Base-by-base conservation (phyloP, 2,329 filamentous ascomycete species). In the Alternaria solani region DNA sequence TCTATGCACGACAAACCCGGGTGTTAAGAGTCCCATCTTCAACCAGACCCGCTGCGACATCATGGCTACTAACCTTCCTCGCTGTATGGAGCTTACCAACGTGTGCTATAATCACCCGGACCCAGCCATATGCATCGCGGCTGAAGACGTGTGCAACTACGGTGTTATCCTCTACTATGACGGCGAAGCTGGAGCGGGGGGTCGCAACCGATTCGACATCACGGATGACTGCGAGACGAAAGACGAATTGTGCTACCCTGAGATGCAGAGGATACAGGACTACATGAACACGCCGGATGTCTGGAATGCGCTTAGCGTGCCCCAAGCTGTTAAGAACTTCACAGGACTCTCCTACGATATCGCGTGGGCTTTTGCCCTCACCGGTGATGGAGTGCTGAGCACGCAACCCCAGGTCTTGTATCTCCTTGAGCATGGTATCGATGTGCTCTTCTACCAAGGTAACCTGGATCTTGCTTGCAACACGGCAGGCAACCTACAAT, bases 1-100 rank as follows among this genome's bases (percentile, higher is more conserved):
- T 0, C 78, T 83, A 4, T 83, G 81, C 65, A 82, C 80, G 0
- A 82, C 79, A 2, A 81, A 82, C 41, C 80, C 81, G 0, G 81
- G 81, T 7, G 74, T 83, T 20, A 44, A 75, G 1, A 61, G 68
- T 5, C 81, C 81, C 5, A 64, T 83, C 2, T 82, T 83, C 67
- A 83, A 83, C 55, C 63, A 76, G 36, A 83, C 81, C 0, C 75
- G 80, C 25, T 83, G 82, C 62, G 79, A 83, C 58, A 81, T 81
- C 55, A 81, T 83, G 62, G 81, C 82, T 2, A 69, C 75, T 4
- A 78, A 80, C 44, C 70, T 85, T 30, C 82, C 82, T 5, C 78
- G 82, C 20, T 82, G 81, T 62, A 77, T 82, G 66, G 71, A 80
- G 1, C 71, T 85, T 0, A 64, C 72, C 12, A 74, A 78, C 39